Evolutionary conservation across 768 basidiomycete genomes (phyloP).

Genomic region (Termitomyces titanicus): DNA sequence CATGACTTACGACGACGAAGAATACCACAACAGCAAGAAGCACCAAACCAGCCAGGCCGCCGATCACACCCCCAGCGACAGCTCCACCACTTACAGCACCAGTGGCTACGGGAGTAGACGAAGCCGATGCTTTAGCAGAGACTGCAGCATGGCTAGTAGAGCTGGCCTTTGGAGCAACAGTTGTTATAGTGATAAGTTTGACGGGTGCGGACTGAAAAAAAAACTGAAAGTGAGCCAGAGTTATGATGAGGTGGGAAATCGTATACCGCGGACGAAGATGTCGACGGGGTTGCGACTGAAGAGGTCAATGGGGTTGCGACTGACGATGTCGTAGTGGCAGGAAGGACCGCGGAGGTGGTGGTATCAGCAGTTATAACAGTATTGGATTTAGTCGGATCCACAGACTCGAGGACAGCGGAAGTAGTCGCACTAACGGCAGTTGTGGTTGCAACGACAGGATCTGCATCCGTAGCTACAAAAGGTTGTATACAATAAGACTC

Average conservation of each 20-base stretch:
- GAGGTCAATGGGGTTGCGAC: neutral
- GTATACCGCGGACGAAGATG: neutral
- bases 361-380: neutral
- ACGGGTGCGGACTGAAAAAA: neutral
- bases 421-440: neutral
- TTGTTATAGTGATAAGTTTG: neutral
- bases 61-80: constrained; percentile 23
- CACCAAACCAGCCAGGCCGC: constrained; percentile 18
- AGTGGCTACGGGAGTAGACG: neutral
- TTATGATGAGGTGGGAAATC: neutral
- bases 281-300: neutral
- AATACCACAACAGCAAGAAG: constrained; percentile 18
- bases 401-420: neutral
- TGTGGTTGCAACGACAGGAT: neutral
- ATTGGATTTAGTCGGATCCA: neutral
- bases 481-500: neutral
- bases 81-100: constrained; percentile 17
- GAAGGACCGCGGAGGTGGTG: neutral
- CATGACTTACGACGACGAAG: constrained; percentile 21
- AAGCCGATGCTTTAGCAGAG: neutral
- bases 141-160: neutral
- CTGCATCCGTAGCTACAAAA: neutral
- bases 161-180: neutral
- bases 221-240: neutral
- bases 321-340: neutral